phyloP scores from a whole-genome alignment of 371 early-diverging fungal species.

The Apophysomyces elegans region DNA sequence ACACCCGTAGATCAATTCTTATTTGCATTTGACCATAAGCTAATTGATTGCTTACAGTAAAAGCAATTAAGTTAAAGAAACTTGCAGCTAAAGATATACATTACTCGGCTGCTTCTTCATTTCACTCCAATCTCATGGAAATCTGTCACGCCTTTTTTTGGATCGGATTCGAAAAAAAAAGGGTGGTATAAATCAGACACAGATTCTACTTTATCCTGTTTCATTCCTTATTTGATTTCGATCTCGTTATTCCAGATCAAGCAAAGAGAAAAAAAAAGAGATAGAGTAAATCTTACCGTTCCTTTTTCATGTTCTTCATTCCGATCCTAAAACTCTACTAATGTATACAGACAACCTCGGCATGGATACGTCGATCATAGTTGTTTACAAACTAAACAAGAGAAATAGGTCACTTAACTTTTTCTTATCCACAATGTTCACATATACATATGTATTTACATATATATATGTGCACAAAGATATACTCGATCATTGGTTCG shows the following conservation, averaged over 20 bases:
- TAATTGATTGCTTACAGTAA: background rate
- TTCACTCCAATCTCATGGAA: background rate
- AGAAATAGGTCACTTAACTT: background rate
- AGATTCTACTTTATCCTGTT: background rate
- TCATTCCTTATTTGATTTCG: background rate
- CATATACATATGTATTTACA: background rate
- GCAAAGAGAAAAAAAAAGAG: too few relatives aligned
- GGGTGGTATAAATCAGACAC: background rate
- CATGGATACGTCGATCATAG: slow-evolving; percentile 2
- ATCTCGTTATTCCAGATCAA: background rate
- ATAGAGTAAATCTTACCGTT: background rate
- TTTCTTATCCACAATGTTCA: background rate
- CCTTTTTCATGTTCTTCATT: background rate
- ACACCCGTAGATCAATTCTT: slow-evolving; percentile 13
- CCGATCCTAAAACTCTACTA: background rate
- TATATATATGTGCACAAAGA: too few relatives aligned
- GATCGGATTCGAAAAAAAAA: background rate
- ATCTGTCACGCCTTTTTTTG: background rate
- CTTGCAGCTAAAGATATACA: too few relatives aligned
- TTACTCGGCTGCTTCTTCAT: too few relatives aligned
- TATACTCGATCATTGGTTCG: slow-evolving; percentile 9
- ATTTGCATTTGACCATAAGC: background rate
- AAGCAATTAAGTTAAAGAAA: background rate
- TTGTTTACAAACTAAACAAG: background rate
- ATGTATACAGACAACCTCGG: background rate